Evolutionary conservation across 192 early-diverging fungal species (phyloP).

Genomic region (Coemansia sp.): DNA sequence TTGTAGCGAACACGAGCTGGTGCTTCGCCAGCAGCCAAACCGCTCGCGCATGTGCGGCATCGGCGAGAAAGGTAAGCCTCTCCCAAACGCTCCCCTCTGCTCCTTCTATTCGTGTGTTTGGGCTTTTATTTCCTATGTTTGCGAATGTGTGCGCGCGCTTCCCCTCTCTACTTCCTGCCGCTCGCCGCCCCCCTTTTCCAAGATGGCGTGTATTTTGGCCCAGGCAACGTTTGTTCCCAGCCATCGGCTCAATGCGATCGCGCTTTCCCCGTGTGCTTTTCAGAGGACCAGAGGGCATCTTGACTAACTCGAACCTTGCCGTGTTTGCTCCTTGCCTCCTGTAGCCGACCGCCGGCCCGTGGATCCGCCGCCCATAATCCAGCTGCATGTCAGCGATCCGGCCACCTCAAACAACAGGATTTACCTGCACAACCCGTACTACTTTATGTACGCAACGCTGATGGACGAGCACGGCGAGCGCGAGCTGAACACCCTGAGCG

Average conservation of each 20-base stretch:
- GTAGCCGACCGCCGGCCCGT: conserved; percentile 55
- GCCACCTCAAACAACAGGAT: conserved; percentile 38
- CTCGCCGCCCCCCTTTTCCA: no score
- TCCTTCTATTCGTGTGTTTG: no score
- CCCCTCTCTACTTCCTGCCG: background rate
- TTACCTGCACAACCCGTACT: conserved; percentile 80
- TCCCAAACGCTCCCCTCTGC: background rate
- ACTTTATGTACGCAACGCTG: conserved; percentile 95
- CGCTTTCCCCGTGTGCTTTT: no score
- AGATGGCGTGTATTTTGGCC: no score
- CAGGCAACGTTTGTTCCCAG: background rate
- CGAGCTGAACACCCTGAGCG: conserved; percentile 83
- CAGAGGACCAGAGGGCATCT: no score
- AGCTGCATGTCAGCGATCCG: conserved; percentile 47
- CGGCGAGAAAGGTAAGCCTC: conserved; percentile 80
- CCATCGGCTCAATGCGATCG: no score
- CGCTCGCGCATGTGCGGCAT: conserved; percentile 91
- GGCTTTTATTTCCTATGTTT: no score
- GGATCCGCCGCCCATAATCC: conserved; percentile 53
- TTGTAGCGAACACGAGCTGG: conserved; percentile 55
- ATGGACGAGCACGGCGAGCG: conserved; percentile 77
- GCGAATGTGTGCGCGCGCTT: no score
- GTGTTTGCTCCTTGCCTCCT: no score
- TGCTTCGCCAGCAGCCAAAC: conserved; percentile 82
- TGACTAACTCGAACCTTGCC: no score